A percentile compares a stretch with the other conserved stretches of the same genome.
Evolutionary conservation across 805 yeast species (phyloP).

Genomic region (Peterozyma toletana): DNA sequence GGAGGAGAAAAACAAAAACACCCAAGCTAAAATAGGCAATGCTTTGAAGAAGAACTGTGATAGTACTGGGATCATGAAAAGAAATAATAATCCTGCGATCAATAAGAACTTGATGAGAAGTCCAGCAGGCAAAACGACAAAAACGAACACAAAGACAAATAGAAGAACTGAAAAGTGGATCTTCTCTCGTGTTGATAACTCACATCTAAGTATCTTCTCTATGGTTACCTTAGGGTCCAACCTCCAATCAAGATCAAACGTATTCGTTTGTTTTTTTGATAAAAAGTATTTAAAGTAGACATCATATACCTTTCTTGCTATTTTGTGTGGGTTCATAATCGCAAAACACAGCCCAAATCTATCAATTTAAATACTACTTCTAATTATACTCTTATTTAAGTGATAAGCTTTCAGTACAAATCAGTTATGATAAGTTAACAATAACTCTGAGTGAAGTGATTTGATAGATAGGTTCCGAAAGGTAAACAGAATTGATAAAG

Average conservation of each 20-base stretch:
- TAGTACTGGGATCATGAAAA: conserved; percentile 64
- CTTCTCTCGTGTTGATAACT: conserved; percentile 3
- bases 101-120: conserved; percentile 26
- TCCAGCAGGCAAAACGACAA: conserved; percentile 49
- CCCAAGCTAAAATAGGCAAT: conserved; percentile 81
- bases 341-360: no score
- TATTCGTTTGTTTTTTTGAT: conserved; percentile 5
- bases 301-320: background rate
- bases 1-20: conserved; percentile 72
- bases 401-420: no score
- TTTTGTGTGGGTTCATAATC: no score
- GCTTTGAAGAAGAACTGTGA: conserved; percentile 81
- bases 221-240: conserved; percentile 4
- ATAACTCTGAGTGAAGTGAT: no score
- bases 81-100: conserved; percentile 31
- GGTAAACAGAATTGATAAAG: no score
- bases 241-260: conserved; percentile 7
- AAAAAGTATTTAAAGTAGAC: conserved; percentile 5
- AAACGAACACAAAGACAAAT: conserved; percentile 49
- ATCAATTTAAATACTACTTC: no score
- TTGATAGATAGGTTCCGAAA: no score
- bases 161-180: conserved; percentile 41
- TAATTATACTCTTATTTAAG: no score
- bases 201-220: conserved; percentile 1
- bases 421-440: no score